phyloP scores from a whole-genome alignment of 768 basidiomycete genomes.

The Trametes gibbosa region DNA sequence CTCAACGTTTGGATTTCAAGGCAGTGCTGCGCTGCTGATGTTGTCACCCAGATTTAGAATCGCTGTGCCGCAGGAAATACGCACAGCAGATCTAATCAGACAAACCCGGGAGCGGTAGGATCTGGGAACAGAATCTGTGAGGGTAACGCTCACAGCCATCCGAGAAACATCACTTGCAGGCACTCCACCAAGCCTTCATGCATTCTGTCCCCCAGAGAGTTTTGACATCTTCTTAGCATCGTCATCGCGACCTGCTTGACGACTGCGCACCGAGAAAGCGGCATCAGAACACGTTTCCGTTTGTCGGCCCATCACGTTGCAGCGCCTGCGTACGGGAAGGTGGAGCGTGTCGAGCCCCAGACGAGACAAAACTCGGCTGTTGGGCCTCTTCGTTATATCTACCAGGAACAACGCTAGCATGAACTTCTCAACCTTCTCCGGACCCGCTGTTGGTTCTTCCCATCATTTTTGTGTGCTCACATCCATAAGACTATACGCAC shows the following conservation, averaged over 20 bases:
- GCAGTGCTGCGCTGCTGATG: neutral
- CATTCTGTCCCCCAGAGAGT: neutral
- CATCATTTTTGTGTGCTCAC: neutral
- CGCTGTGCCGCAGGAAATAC: neutral
- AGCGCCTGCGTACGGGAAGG: conserved; percentile 3
- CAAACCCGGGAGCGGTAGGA: neutral
- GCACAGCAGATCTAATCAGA: conserved; percentile 3
- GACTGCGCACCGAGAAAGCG: conserved; percentile 1
- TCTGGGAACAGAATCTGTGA: neutral
- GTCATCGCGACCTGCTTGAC: conserved; percentile 19
- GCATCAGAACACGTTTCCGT: conserved; percentile 14
- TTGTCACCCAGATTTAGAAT: neutral
- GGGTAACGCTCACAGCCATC: neutral
- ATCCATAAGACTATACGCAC: neutral
- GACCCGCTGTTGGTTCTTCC: neutral
- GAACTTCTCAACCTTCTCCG: conserved; percentile 9
- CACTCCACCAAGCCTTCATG: conserved; percentile 2
- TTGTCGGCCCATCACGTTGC: conserved; percentile 3
- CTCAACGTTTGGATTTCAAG: too few species aligned
- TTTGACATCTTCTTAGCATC: conserved; percentile 2
- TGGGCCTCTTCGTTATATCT: conserved; percentile 3
- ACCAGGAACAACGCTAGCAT: neutral
- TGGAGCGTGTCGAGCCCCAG: conserved; percentile 16
- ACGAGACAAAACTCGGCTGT: conserved; percentile 18
- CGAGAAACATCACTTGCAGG: neutral